A percentile compares a stretch with the other conserved stretches of the same genome.
Evolutionary conservation across 176 grass and related monocot genomes (phyloP).

Genomic region (Bolboschoenus planiculmis): DNA sequence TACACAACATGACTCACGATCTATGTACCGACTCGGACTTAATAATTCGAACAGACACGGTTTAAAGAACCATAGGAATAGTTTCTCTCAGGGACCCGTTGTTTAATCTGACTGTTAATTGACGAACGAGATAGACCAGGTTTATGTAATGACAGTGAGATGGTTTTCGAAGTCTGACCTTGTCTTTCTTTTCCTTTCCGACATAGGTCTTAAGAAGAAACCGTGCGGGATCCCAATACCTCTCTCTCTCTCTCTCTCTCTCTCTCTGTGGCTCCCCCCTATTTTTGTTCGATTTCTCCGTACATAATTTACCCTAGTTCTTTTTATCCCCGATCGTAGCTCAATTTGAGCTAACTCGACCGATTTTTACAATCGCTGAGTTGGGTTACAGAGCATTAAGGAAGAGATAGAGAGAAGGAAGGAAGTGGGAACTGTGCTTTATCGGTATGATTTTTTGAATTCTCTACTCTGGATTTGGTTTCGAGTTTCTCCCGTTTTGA

Average conservation of each 20-base stretch:
- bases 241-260: background rate
- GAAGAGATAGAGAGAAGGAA: background rate
- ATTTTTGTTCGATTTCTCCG: constrained; percentile 3
- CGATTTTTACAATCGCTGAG: background rate
- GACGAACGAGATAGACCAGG: background rate
- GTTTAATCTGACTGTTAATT: background rate
- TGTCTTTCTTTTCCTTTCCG: constrained; percentile 23
- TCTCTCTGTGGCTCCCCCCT: background rate
- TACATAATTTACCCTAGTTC: background rate
- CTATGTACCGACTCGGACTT: background rate
- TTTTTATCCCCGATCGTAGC: background rate
- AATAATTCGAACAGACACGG: background rate
- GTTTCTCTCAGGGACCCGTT: background rate
- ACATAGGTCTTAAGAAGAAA: constrained; percentile 22
- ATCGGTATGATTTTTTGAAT: background rate
- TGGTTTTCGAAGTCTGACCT: constrained; percentile 14
- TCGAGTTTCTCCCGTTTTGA: background rate
- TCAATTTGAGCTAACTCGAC: background rate
- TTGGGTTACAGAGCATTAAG: background rate
- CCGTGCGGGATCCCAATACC: constrained; percentile 24
- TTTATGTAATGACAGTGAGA: background rate
- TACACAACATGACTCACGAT: background rate
- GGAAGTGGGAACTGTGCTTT: background rate
- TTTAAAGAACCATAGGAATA: background rate
- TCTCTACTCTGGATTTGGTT: background rate